phyloP scores from a whole-genome alignment of 2,329 filamentous ascomycete genomes.

The Apiospora sp. region DNA sequence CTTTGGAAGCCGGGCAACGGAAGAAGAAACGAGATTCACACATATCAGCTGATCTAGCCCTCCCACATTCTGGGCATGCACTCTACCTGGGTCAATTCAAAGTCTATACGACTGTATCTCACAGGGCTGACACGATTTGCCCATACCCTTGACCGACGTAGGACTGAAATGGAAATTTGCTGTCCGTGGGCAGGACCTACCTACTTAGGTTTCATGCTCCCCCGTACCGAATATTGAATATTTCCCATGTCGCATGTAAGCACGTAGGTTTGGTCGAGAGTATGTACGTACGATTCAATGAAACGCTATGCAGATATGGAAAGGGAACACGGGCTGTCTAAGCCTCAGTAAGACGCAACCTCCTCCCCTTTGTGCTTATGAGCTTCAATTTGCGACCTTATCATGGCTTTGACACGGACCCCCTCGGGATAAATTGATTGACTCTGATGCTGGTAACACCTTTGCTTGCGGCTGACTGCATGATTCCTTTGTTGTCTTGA shows the following conservation, averaged over 20 bases:
- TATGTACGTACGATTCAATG: conserved; percentile 16
- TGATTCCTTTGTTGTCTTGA: conserved; percentile 5
- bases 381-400: conserved; percentile 12
- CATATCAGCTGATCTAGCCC: conserved; percentile 9
- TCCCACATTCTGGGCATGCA: neutral
- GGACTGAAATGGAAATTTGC: conserved; percentile 3
- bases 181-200: conserved; percentile 11
- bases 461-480: conserved; percentile 19
- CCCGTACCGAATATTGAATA: neutral
- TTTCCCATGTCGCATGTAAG: conserved; percentile 13
- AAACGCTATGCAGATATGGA: conserved; percentile 12
- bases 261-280: conserved; percentile 8
- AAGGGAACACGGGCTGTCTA: conserved; percentile 20
- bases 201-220: conserved; percentile 1
- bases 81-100: neutral
- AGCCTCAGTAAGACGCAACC: conserved; percentile 19
- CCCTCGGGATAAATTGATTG: conserved; percentile 14
- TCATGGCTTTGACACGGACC: conserved; percentile 15
- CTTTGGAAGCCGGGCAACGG: conserved; percentile 3
- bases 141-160: conserved; percentile 20
- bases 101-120: neutral
- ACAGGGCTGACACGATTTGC: conserved; percentile 13
- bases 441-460: conserved; percentile 1
- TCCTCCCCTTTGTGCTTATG: neutral
- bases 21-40: neutral